phyloP scores from a whole-genome alignment of 2,329 filamentous ascomycete species.

The Aspergillus puulaauensis region DNA sequence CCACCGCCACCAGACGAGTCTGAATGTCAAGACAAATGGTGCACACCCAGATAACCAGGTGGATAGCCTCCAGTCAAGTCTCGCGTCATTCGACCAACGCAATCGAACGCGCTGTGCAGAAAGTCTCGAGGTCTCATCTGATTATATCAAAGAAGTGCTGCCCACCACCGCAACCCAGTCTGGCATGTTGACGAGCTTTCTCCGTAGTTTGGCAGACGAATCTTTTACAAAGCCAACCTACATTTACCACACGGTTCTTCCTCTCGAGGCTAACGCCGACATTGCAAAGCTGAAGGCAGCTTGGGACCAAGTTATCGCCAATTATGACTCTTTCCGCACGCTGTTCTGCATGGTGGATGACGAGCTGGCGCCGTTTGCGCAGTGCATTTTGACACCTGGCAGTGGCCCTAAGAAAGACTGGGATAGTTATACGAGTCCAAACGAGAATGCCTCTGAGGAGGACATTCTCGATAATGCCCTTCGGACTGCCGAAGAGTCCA shows the following conservation, averaged over 20 bases:
- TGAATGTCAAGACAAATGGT: background rate
- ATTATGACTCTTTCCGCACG: conserved; percentile 34
- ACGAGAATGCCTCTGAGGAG: conserved; percentile 14
- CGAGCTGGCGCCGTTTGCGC: conserved; percentile 35
- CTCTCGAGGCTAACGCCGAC: conserved; percentile 23
- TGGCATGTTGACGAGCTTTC: conserved; percentile 36
- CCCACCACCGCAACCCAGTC: conserved; percentile 37
- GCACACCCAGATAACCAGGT: conserved; percentile 1
- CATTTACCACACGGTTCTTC: conserved; percentile 32
- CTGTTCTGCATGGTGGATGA: conserved; percentile 35
- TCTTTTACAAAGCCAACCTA: conserved; percentile 24
- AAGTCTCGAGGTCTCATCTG: conserved; percentile 14
- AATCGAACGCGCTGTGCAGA: conserved; percentile 21
- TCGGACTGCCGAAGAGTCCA: conserved; percentile 19
- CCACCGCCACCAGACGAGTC: conserved; percentile 1
- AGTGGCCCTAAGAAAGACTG: conserved; percentile 15
- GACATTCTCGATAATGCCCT: conserved; percentile 19
- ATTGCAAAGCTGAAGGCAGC: conserved; percentile 23
- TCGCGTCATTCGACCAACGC: conserved; percentile 17
- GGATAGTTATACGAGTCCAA: conserved; percentile 15
- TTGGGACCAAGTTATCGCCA: conserved; percentile 23
- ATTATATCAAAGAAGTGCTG: conserved; percentile 28
- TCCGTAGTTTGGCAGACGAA: conserved; percentile 20
- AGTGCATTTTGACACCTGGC: conserved; percentile 26
- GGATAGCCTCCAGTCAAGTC: background rate